A percentile compares a stretch with the other conserved stretches of the same genome.
Conservation (phyloP, 192 early-diverging fungal species). For the Coemansia reversa region DNA sequence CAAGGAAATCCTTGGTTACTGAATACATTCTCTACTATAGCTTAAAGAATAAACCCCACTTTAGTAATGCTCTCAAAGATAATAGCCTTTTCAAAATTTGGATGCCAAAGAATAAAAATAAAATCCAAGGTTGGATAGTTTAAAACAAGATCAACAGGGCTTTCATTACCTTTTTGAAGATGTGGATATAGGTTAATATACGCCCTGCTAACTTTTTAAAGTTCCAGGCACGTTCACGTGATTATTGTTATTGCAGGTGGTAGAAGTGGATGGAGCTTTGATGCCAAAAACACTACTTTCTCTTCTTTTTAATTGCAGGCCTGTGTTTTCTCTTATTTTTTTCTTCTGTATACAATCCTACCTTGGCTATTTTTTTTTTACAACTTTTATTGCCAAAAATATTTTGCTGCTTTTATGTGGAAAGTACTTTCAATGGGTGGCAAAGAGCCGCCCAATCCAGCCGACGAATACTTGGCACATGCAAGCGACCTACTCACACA, state of each 20-base stretch:
- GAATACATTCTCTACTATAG: constrained; percentile 19
- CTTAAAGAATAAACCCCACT: too few relatives aligned
- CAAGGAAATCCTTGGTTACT: constrained; percentile 83
- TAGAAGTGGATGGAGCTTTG: too few relatives aligned
- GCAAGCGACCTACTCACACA: constrained; percentile 54
- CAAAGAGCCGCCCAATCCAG: constrained; percentile 12
- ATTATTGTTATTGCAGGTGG: too few relatives aligned
- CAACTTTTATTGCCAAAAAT: neutral
- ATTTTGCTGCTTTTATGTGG: neutral
- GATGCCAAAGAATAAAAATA: neutral
- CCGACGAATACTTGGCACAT: constrained; percentile 47
- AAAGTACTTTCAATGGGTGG: neutral
- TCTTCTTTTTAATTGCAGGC: too few relatives aligned
- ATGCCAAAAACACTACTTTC: too few relatives aligned
- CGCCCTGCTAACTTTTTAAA: too few relatives aligned
- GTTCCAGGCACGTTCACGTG: too few relatives aligned
- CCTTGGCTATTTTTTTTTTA: neutral
- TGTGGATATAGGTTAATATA: too few relatives aligned
- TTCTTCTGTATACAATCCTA: neutral
- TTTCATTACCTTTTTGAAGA: neutral
- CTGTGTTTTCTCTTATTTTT: constrained; percentile 1
- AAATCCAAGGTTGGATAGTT: neutral
- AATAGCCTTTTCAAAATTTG: neutral
- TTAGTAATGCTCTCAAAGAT: too few relatives aligned
- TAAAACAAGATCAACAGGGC: neutral